Evolutionary conservation across 768 basidiomycete genomes (phyloP).

Genomic region (Collybia sp.): DNA sequence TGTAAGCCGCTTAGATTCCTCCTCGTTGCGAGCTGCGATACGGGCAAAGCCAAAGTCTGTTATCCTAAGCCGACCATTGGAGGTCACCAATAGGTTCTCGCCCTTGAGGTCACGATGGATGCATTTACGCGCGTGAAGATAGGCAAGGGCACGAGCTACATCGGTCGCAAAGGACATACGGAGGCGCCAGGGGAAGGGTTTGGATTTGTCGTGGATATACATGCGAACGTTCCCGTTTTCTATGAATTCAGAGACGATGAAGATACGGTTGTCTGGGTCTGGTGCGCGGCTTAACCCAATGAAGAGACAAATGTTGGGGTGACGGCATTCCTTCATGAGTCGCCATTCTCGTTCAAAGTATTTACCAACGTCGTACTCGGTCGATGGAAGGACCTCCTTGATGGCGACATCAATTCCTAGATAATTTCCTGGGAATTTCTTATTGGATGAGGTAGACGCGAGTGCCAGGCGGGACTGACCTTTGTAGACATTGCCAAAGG

Average conservation of each 20-base stretch:
- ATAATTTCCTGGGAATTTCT: slow-evolving; percentile 59
- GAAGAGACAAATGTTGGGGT: slow-evolving; percentile 91
- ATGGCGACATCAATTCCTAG: slow-evolving; percentile 96
- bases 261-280: slow-evolving; percentile 76
- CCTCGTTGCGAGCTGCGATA: slow-evolving; percentile 88
- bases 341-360: slow-evolving; percentile 99
- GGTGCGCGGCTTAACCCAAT: slow-evolving; percentile 85
- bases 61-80: slow-evolving; percentile 92
- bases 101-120: slow-evolving; percentile 93
- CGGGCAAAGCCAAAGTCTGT: slow-evolving; percentile 99
- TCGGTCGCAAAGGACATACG: slow-evolving; percentile 94
- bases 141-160: slow-evolving; percentile 91
- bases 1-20: slow-evolving; percentile 81
- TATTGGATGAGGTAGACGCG: slow-evolving; percentile 1
- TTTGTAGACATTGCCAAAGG: slow-evolving; percentile 91
- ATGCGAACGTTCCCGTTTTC: slow-evolving; percentile 87
- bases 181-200: slow-evolving; percentile 89
- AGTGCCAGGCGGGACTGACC: slow-evolving; percentile 31
- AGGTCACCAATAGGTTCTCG: slow-evolving; percentile 93
- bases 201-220: slow-evolving; percentile 83
- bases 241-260: slow-evolving; percentile 94
- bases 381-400: slow-evolving; percentile 92
- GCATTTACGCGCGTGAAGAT: slow-evolving; percentile 90
- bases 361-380: slow-evolving; percentile 90
- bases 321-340: slow-evolving; percentile 92